Conservation (phyloP, 2,329 filamentous ascomycete species). For the Sarocladium kiliense region DNA sequence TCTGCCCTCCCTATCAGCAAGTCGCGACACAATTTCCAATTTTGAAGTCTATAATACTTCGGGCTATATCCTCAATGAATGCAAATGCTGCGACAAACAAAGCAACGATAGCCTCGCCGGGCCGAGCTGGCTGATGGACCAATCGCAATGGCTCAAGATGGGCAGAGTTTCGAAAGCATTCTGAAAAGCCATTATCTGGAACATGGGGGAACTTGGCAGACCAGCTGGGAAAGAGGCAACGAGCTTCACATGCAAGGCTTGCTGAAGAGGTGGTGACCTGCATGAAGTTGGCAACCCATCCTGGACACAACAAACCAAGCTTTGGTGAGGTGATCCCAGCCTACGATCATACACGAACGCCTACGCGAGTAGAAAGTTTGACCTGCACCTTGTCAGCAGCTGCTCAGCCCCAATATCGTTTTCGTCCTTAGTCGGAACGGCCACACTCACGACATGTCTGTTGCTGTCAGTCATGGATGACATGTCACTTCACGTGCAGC, state of each 20-base stretch:
- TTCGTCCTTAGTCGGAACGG: not conserved
- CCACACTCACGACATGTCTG: not conserved
- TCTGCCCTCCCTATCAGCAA: not conserved
- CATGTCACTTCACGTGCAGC: not conserved
- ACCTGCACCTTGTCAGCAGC: not conserved
- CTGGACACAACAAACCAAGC: not conserved
- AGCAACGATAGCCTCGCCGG: not conserved
- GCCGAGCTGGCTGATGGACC: conserved; percentile 1
- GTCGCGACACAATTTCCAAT: not conserved
- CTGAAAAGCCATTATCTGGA: not conserved
- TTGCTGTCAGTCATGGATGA: not conserved
- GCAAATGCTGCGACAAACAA: conserved; percentile 1
- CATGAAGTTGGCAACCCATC: not conserved
- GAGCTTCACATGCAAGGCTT: not conserved
- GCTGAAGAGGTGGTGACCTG: not conserved
- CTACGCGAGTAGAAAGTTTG: not conserved
- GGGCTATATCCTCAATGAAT: not conserved
- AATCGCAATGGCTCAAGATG: not conserved
- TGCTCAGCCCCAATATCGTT: not conserved
- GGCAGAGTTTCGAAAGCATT: not conserved
- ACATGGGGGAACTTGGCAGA: conserved; percentile 2
- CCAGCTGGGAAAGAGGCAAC: not conserved
- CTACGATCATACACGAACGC: conserved; percentile 4
- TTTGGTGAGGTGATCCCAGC: not conserved
- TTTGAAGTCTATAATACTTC: not conserved